These are phyloP conservation scores for Fraxinus albicans DNA, from an alignment of 305 asterid species.

Conservation along the genomic window DNA sequence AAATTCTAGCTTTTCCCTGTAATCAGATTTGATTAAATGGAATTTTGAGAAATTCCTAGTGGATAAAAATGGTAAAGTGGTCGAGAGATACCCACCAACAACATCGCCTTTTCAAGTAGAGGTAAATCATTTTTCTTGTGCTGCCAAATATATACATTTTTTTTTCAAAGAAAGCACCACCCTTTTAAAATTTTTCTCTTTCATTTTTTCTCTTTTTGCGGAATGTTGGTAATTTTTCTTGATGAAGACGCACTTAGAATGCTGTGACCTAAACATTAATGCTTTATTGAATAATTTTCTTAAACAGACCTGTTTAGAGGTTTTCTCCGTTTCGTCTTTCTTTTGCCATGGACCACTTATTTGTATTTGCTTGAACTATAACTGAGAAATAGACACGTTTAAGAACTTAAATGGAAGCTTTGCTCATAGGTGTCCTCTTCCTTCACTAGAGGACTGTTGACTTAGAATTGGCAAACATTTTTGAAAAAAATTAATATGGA, in stretches of 20 bases:
- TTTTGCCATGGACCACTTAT: neutral
- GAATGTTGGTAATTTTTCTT: neutral
- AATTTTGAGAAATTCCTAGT: constrained; percentile 92
- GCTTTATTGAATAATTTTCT: neutral
- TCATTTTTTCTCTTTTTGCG: neutral
- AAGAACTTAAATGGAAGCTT: neutral
- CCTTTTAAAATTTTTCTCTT: neutral
- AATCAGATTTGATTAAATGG: constrained; percentile 89
- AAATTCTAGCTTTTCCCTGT: constrained; percentile 91
- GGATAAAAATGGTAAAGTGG: constrained; percentile 84
- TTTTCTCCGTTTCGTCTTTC: neutral
- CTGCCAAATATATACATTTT: neutral
- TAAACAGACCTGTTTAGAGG: neutral
- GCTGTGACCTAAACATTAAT: neutral
- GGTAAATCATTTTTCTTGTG: constrained; percentile 39
- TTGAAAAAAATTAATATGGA: neutral
- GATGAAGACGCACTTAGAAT: neutral
- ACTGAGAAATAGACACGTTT: neutral
- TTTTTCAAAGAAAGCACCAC: neutral
- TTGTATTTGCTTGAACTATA: neutral
- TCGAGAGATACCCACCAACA: constrained; percentile 85
- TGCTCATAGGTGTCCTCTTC: neutral
- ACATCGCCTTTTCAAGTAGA: constrained; percentile 86
- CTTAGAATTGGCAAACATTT: neutral
- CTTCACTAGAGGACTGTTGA: neutral